Evolutionary conservation across 73 alveolate species (phyloP).

Genomic region (Blepharisma japonicum): DNA sequence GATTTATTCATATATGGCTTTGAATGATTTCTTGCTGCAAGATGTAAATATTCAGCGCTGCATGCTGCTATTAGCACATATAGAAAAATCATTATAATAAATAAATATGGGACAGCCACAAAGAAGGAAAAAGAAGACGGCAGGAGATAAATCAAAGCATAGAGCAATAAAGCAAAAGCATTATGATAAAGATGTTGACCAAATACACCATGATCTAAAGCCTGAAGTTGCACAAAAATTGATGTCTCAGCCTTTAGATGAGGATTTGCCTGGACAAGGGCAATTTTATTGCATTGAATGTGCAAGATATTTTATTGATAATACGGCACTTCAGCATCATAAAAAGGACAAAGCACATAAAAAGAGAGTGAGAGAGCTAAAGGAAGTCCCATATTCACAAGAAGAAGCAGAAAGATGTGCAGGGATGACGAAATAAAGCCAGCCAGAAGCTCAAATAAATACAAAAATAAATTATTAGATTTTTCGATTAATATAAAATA

Average conservation of each 20-base stretch:
- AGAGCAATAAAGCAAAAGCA: slow-evolving; percentile 61
- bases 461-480: too few species aligned
- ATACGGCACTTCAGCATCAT: slow-evolving; percentile 52
- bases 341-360: slow-evolving; percentile 73
- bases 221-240: slow-evolving; percentile 54
- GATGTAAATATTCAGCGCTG: too few species aligned
- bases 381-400: slow-evolving; percentile 63
- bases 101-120: slow-evolving; percentile 20
- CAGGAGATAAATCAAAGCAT: slow-evolving; percentile 55
- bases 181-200: slow-evolving; percentile 68
- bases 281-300: slow-evolving; percentile 77
- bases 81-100: too few species aligned
- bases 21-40: too few species aligned
- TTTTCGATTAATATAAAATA: too few species aligned
- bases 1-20: too few species aligned
- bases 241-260: slow-evolving; percentile 52
- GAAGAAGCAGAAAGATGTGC: slow-evolving; percentile 75
- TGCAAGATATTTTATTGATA: slow-evolving; percentile 65
- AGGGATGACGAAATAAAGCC: slow-evolving; percentile 39
- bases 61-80: too few species aligned
- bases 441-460: neutral
- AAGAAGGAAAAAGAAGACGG: slow-evolving; percentile 68
- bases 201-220: slow-evolving; percentile 57
- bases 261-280: slow-evolving; percentile 84
- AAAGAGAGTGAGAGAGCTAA: slow-evolving; percentile 60